These are phyloP conservation scores for Cicer bijugum DNA, from an alignment of 306 rosid genomes.

Conservation along the genomic window DNA sequence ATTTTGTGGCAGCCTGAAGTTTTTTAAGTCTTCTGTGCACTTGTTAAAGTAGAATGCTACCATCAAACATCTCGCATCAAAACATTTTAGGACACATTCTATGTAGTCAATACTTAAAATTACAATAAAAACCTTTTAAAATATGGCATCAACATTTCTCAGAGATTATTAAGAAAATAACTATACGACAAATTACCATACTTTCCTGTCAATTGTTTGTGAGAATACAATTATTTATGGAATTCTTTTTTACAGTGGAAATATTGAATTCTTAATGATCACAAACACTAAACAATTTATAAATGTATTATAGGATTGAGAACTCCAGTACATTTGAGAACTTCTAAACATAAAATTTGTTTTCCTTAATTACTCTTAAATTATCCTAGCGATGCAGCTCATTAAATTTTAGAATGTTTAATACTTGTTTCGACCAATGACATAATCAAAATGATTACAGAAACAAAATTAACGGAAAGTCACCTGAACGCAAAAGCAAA, in stretches of 20 bases:
- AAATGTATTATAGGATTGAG: conserved; percentile 8
- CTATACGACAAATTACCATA: background rate
- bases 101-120: background rate
- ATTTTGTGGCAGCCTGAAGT: conserved; percentile 9
- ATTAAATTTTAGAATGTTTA: conserved; percentile 33
- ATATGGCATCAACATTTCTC: conserved; percentile 12
- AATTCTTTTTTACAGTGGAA: background rate
- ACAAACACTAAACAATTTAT: background rate
- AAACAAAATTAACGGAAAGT: conserved; percentile 45
- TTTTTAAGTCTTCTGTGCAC: background rate
- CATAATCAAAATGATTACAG: conserved; percentile 24
- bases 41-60: conserved; percentile 20
- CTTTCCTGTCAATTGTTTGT: background rate
- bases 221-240: background rate
- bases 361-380: conserved; percentile 18
- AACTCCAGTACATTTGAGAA: conserved; percentile 1
- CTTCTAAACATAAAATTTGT: conserved; percentile 9
- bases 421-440: conserved; percentile 19
- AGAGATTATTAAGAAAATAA: background rate
- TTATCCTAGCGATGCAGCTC: conserved; percentile 16
- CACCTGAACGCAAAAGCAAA: conserved; percentile 98
- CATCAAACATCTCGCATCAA: conserved; percentile 1
- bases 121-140: background rate
- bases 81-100: background rate
- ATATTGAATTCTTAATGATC: background rate